Evolutionary conservation across 768 basidiomycete species (phyloP).

Genomic region (Naganishia kalamii): DNA sequence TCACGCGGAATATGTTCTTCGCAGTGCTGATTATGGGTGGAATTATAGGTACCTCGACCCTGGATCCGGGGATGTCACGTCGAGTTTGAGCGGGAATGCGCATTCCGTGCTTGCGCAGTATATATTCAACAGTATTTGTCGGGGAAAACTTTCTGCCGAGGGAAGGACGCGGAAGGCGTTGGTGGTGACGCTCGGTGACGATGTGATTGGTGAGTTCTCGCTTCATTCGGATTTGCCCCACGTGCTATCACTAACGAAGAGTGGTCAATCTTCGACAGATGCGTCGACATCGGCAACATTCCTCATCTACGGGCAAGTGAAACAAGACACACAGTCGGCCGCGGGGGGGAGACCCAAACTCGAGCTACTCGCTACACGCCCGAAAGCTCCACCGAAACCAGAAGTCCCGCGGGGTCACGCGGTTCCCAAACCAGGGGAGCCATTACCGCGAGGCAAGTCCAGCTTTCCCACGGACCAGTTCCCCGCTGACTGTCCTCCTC

Average conservation of each 20-base stretch:
- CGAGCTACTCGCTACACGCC: constrained; percentile 26
- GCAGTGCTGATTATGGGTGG: not conserved
- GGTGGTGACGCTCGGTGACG: constrained; percentile 41
- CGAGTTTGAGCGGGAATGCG: not conserved
- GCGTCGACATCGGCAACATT: constrained; percentile 68
- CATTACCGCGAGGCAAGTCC: constrained; percentile 39
- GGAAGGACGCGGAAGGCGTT: constrained; percentile 38
- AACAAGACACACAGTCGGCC: not conserved
- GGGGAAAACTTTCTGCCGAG: constrained; percentile 21
- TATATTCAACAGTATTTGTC: constrained; percentile 34
- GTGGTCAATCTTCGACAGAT: constrained; percentile 54
- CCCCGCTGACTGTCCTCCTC: not conserved
- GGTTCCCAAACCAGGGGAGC: constrained; percentile 38
- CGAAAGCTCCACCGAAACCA: constrained; percentile 30
- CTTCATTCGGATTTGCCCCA: not conserved
- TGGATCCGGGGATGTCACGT: constrained; percentile 5
- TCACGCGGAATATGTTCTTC: not conserved
- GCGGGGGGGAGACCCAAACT: not conserved
- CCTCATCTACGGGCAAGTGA: constrained; percentile 39
- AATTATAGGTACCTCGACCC: constrained; percentile 13
- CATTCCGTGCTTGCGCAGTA: constrained; percentile 34
- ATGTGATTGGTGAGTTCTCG: constrained; percentile 30
- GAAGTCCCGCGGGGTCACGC: constrained; percentile 20
- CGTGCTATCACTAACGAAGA: not conserved
- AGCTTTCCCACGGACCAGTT: not conserved